Evolutionary conservation across 108 stramenopile species (phyloP), one percentile per base, ranked within the genome.

Genomic region (Skeletonema costatum): DNA sequence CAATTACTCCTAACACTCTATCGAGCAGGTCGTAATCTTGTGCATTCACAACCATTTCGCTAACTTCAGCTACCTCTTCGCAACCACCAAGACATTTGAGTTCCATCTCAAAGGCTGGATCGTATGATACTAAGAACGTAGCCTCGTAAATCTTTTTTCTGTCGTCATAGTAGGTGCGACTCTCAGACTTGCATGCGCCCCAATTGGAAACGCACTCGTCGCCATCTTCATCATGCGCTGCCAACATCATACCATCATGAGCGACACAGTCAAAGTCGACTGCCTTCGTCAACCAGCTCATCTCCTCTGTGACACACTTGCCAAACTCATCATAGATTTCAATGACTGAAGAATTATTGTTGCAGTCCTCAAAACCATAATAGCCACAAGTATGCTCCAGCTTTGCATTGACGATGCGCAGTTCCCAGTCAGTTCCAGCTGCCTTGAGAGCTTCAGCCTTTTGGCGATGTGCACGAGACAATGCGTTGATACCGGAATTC

Each of bases 271-370:
- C 25, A 16, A 71, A 71, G 25, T 71, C 25, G 31, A 71, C 58
- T 29, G 58, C n/a, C 30, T 14, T 39, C 9, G 39, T 32, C 17
- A 71, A 16, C 70, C 70, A 71, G 35, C 19, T 31, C 9, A 59
- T 33, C 21, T 56, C 59, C 3, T 5, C 4, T 2, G 56, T 59
- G 9, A 17, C 35, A 14, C 56, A 53, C 19, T 38, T 60, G n/a
- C 70, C 70, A 35, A 59, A 13, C 39, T 71, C 59, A 35, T 71
- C 70, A 59, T 5, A 71, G 2, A 71, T 41, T 32, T 32, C n/a
- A 6, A 48, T 8, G n/a, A 74, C 25, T 14, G 59, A 71, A 12
- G 35, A 35, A 7, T 13, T 11, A 42, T n/a, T 17, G 32, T 3
- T 30, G 17, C 30, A 9, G 11, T 1, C 1, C 5, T 63, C 31